Percentiles rank a stretch among this genome's conserved stretches.
Evolutionary conservation across 1,139 yeast species (phyloP).

Genomic region (Yamadazyma sp.): DNA sequence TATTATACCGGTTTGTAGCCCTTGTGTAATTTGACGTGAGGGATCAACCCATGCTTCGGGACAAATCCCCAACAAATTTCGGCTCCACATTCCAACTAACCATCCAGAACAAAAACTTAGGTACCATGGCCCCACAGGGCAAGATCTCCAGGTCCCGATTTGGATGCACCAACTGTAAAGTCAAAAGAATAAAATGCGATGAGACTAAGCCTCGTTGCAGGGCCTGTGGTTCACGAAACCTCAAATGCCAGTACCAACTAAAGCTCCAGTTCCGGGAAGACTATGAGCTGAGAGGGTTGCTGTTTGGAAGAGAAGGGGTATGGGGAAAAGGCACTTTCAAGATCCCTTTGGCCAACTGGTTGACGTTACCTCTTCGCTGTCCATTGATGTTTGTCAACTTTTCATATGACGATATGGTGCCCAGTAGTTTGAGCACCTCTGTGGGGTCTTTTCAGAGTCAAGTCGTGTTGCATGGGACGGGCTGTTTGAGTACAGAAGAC

Average conservation of each 20-base stretch:
- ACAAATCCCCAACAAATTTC: too few relatives aligned
- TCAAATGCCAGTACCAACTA: not conserved
- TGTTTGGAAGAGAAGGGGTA: conserved; percentile 1
- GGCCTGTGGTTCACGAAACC: not conserved
- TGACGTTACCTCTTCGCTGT: not conserved
- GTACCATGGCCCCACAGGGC: too few relatives aligned
- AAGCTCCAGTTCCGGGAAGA: conserved; percentile 2
- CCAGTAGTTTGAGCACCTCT: not conserved
- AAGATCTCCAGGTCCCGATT: not conserved
- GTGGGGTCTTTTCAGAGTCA: too few relatives aligned
- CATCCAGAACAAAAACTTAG: too few relatives aligned
- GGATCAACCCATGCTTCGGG: too few relatives aligned
- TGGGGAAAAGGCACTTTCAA: not conserved
- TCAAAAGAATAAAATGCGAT: conserved; percentile 1
- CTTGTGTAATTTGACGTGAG: too few relatives aligned
- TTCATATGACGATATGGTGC: not conserved
- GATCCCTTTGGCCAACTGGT: not conserved
- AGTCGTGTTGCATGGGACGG: too few relatives aligned
- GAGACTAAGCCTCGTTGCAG: not conserved
- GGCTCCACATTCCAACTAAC: too few relatives aligned
- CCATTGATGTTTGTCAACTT: conserved; percentile 1
- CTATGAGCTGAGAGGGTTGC: not conserved
- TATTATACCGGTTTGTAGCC: too few relatives aligned
- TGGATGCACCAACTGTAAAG: not conserved
- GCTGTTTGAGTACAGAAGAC: not conserved